Percentiles rank a stretch among this genome's conserved stretches.
phyloP scores from a whole-genome alignment of 306 rosid genomes.

The Abrus precatorius region DNA sequence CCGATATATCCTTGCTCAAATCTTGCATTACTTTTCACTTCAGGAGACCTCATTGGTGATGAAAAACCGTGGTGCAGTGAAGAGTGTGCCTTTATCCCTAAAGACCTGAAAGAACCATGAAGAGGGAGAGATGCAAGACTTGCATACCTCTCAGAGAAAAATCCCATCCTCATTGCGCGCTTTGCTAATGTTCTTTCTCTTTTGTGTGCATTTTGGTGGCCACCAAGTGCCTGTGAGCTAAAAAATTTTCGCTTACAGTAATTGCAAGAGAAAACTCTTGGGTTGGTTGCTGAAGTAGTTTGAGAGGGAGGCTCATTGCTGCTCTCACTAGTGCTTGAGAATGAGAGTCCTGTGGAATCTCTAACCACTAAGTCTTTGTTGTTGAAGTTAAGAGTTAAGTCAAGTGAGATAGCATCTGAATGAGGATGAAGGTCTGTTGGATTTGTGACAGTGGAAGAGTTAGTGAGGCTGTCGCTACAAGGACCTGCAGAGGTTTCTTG shows the following conservation, averaged over 20 bases:
- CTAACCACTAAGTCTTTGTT: conserved; percentile 51
- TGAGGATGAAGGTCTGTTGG: conserved; percentile 46
- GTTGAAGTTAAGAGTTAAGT: conserved; percentile 73
- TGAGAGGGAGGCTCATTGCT: conserved; percentile 75
- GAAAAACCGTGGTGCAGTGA: conserved; percentile 68
- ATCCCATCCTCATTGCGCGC: conserved; percentile 85
- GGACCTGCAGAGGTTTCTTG: conserved; percentile 72
- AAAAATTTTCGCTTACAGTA: conserved; percentile 91
- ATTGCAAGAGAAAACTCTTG: conserved; percentile 83
- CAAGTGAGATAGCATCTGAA: conserved; percentile 62
- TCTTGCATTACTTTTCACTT: conserved; percentile 57
- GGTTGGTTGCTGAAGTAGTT: conserved; percentile 53
- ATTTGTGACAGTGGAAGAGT: conserved; percentile 54
- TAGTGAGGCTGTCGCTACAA: conserved; percentile 58
- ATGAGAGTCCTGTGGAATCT: conserved; percentile 68
- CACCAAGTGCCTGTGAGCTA: conserved; percentile 97
- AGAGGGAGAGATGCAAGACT: conserved; percentile 81
- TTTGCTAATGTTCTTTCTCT: conserved; percentile 87
- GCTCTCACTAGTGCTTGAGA: conserved; percentile 90
- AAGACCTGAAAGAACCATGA: conserved; percentile 76
- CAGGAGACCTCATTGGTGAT: conserved; percentile 65
- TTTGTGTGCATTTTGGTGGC: conserved; percentile 96
- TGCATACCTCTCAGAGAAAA: conserved; percentile 74
- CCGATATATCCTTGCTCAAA: conserved; percentile 70
- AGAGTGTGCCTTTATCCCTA: conserved; percentile 91